Conservation (phyloP, 345 rosid species). For the Acer saccharum region DNA sequence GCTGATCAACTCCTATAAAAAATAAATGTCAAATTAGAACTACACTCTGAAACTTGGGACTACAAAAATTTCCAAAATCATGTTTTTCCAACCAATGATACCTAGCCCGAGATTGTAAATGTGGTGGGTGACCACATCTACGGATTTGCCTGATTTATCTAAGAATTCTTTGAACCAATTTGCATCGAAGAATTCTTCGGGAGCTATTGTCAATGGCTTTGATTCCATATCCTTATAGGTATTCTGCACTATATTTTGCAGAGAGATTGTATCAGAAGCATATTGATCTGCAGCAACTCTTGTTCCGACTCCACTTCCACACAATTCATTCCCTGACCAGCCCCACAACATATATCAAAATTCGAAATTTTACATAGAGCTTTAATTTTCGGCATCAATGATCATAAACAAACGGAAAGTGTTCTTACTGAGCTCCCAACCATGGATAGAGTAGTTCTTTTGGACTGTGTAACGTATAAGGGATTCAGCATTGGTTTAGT, state of each 20-base stretch:
- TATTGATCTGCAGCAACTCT: conserved; percentile 73
- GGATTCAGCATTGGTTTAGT: conserved; percentile 70
- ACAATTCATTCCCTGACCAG: conserved; percentile 76
- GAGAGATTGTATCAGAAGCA: conserved; percentile 63
- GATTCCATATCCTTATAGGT: conserved; percentile 43
- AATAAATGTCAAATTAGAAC: conserved; percentile 22
- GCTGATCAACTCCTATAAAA: conserved; percentile 64
- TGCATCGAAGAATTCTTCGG: conserved; percentile 81
- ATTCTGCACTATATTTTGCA: conserved; percentile 47
- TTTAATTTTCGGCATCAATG: background rate
- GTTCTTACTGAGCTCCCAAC: conserved; percentile 87
- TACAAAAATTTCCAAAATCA: conserved; percentile 9
- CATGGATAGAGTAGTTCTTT: conserved; percentile 53
- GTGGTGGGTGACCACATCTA: conserved; percentile 74
- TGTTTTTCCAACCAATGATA: conserved; percentile 26
- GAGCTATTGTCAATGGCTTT: conserved; percentile 72
- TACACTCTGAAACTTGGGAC: background rate
- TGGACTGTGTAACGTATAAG: conserved; percentile 57
- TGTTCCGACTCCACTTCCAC: conserved; percentile 82
- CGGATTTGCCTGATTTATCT: conserved; percentile 45
- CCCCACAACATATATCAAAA: background rate
- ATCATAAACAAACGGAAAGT: background rate
- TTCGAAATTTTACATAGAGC: background rate
- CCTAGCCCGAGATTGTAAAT: conserved; percentile 98
- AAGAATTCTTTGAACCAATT: conserved; percentile 69